A percentile compares a stretch with the other conserved stretches of the same genome.
Conservation (phyloP, 1,284 basidiomycete species). For the Cutaneotrichosporon spelunceum region DNA sequence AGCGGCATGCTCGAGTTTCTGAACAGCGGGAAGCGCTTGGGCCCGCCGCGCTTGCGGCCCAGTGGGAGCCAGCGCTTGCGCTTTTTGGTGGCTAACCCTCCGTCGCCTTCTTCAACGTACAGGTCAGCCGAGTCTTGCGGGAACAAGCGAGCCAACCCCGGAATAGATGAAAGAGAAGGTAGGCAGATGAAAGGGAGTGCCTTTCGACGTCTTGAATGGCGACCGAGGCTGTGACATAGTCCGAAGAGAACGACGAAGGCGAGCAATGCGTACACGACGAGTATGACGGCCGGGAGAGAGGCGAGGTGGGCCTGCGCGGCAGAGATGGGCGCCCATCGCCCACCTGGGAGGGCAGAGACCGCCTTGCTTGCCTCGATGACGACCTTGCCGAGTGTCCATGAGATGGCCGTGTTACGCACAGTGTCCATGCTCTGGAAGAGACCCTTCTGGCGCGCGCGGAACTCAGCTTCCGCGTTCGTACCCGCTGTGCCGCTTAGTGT, state of each 20-base stretch:
- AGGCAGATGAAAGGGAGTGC: not conserved
- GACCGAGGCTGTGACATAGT: conserved; percentile 6
- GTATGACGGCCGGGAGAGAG: not conserved
- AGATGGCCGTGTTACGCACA: conserved; percentile 87
- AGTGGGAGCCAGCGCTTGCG: conserved; percentile 12
- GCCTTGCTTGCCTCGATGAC: conserved; percentile 89
- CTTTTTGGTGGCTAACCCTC: conserved; percentile 10
- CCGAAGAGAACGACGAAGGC: conserved; percentile 27
- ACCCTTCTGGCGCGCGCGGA: conserved; percentile 74
- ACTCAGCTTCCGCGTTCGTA: conserved; percentile 61
- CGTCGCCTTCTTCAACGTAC: conserved; percentile 7
- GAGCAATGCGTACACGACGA: not conserved
- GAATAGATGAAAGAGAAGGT: not conserved
- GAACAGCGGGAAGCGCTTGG: not conserved
- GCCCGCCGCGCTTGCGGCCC: conserved; percentile 7
- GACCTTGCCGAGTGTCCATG: conserved; percentile 98
- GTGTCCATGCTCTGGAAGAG: conserved; percentile 88
- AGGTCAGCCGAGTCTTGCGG: not conserved
- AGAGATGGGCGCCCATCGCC: not conserved
- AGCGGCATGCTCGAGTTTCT: conserved; percentile 14
- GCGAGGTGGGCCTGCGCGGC: not conserved
- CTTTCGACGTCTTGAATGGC: not conserved
- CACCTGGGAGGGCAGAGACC: conserved; percentile 22
- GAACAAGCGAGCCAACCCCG: not conserved
- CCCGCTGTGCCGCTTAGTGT: conserved; percentile 55